Conservation (phyloP, 2,329 filamentous ascomycete genomes). For the Neurospora sp. region DNA sequence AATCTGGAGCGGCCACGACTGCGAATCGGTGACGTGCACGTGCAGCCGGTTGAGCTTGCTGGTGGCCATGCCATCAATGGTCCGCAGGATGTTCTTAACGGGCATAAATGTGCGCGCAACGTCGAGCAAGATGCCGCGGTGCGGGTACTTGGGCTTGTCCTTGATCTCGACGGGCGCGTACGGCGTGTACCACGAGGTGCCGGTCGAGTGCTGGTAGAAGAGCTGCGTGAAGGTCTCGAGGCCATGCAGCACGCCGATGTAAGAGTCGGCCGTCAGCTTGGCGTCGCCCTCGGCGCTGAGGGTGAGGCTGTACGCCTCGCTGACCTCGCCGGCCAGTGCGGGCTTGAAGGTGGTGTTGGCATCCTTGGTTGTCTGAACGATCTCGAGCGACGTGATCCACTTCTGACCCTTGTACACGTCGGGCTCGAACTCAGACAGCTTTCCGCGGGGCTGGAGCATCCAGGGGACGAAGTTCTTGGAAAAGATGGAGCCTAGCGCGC, state of each 20-base stretch:
- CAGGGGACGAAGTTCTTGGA: slow-evolving; percentile 62
- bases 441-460: slow-evolving; percentile 59
- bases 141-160: slow-evolving; percentile 65
- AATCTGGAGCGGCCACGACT: slow-evolving; percentile 79
- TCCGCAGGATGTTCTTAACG: slow-evolving; percentile 57
- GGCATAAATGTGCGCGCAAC: slow-evolving; percentile 64
- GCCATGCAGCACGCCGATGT: slow-evolving; percentile 60
- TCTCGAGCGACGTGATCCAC: slow-evolving; percentile 48
- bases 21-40: slow-evolving; percentile 71
- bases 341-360: slow-evolving; percentile 46
- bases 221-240: slow-evolving; percentile 71
- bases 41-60: slow-evolving; percentile 79
- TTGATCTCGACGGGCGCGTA: slow-evolving; percentile 59
- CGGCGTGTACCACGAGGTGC: slow-evolving; percentile 53
- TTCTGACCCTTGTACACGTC: slow-evolving; percentile 29
- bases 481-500: slow-evolving; percentile 55
- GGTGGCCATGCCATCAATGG: slow-evolving; percentile 66
- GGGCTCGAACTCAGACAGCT: slow-evolving; percentile 53
- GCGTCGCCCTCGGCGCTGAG: slow-evolving; percentile 49
- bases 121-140: slow-evolving; percentile 74
- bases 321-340: slow-evolving; percentile 46
- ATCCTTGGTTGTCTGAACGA: slow-evolving; percentile 51
- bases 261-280: slow-evolving; percentile 53
- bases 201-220: slow-evolving; percentile 60
- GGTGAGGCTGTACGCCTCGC: slow-evolving; percentile 66